Conservation (phyloP, 2,329 filamentous ascomycete genomes). For the Bipolaris zeicola region DNA sequence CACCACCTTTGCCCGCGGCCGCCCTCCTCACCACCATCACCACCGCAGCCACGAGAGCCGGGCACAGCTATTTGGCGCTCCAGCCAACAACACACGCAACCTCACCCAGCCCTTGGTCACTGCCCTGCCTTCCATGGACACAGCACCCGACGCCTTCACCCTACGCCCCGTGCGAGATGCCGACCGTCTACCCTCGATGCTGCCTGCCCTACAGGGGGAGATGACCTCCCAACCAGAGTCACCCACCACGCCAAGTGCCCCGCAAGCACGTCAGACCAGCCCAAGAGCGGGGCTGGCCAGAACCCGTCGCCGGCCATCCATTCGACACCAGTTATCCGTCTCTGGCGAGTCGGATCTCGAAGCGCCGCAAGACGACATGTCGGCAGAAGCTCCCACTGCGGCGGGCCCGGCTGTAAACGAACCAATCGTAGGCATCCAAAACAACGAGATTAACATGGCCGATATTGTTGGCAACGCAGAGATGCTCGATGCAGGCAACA, state of each 20-base stretch:
- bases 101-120: slow-evolving; percentile 70
- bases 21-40: slow-evolving; percentile 58
- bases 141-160: slow-evolving; percentile 68
- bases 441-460: slow-evolving; percentile 81
- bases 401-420: slow-evolving; percentile 71
- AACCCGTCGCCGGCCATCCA: slow-evolving; percentile 75
- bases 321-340: slow-evolving; percentile 83
- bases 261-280: slow-evolving; percentile 42
- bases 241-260: slow-evolving; percentile 52
- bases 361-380: slow-evolving; percentile 79
- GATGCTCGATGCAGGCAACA: slow-evolving; percentile 72
- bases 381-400: slow-evolving; percentile 77
- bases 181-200: slow-evolving; percentile 84
- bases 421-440: slow-evolving; percentile 78
- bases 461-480: slow-evolving; percentile 84
- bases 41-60: slow-evolving; percentile 56
- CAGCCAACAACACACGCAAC: slow-evolving; percentile 47
- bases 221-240: slow-evolving; percentile 86
- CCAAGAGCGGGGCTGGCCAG: slow-evolving; percentile 55
- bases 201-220: slow-evolving; percentile 69
- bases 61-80: slow-evolving; percentile 37
- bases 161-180: slow-evolving; percentile 82
- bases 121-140: slow-evolving; percentile 70
- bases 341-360: slow-evolving; percentile 85
- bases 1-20: slow-evolving; percentile 65